Evolutionary conservation across 805 yeast genomes (phyloP).

Genomic region (Ogataea pignaliae): DNA sequence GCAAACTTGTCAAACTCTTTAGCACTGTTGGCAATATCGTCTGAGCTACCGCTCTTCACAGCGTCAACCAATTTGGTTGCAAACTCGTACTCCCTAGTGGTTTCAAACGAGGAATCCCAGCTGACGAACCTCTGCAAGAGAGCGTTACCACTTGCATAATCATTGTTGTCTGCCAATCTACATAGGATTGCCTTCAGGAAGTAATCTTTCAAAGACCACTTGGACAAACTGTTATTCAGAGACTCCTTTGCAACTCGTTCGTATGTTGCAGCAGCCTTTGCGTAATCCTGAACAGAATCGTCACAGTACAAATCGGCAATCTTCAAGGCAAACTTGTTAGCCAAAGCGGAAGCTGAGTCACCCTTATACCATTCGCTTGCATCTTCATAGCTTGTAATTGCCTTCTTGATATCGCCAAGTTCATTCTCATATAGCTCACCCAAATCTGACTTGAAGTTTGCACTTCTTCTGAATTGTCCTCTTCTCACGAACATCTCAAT

Average conservation of each 20-base stretch:
- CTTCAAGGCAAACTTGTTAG: constrained; percentile 82
- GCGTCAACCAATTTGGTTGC: constrained; percentile 64
- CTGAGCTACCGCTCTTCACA: constrained; percentile 76
- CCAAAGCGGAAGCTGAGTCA: constrained; percentile 87
- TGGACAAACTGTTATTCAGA: constrained; percentile 67
- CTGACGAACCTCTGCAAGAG: constrained; percentile 57
- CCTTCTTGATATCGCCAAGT: constrained; percentile 59
- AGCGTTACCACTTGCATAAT: constrained; percentile 79
- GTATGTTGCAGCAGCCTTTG: constrained; percentile 70
- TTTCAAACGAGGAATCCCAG: constrained; percentile 73
- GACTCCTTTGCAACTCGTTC: constrained; percentile 76
- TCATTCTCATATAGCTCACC: constrained; percentile 82
- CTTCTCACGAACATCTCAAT: constrained; percentile 77
- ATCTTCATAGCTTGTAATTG: constrained; percentile 75
- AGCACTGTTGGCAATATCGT: constrained; percentile 66
- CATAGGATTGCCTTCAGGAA: constrained; percentile 81
- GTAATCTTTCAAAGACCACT: constrained; percentile 92
- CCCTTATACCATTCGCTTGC: constrained; percentile 96
- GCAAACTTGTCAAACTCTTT: constrained; percentile 83
- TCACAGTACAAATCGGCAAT: constrained; percentile 86
- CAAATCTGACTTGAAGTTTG: constrained; percentile 86
- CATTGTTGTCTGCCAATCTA: constrained; percentile 70
- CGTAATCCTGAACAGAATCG: constrained; percentile 55
- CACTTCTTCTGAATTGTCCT: constrained; percentile 96
- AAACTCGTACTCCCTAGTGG: constrained; percentile 72